These are phyloP conservation scores for Gossypium raimondii DNA, from an alignment of 345 rosid genomes.

Conservation along the genomic window DNA sequence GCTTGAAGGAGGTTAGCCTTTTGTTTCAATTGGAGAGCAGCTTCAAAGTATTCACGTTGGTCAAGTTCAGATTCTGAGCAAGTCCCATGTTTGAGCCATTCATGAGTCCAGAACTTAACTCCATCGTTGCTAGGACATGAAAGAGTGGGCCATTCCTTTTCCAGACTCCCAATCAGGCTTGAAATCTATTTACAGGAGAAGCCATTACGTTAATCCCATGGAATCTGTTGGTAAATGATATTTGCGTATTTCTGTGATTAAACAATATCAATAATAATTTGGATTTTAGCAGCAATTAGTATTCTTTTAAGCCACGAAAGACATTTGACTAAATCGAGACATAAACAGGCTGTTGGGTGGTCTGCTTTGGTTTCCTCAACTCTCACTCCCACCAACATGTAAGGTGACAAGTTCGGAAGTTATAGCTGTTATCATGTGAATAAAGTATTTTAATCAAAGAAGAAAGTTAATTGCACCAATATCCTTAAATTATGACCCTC, in stretches of 20 bases:
- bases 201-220: neutral
- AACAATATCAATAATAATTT: neutral
- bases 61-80: constrained; percentile 67
- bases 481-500: too few species aligned
- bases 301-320: neutral
- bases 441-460: neutral
- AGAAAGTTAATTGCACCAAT: too few species aligned
- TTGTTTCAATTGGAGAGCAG: constrained; percentile 42
- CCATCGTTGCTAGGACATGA: constrained; percentile 73
- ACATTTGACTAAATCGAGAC: neutral
- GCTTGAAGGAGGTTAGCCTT: constrained; percentile 51
- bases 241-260: neutral
- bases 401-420: neutral
- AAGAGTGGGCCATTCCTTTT: constrained; percentile 63
- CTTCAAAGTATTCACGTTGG: constrained; percentile 64
- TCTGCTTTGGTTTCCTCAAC: neutral
- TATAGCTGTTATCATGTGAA: neutral
- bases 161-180: constrained; percentile 41
- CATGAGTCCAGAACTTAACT: constrained; percentile 65
- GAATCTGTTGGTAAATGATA: neutral
- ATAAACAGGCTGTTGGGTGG: neutral
- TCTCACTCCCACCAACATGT: neutral
- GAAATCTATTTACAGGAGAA: constrained; percentile 36
- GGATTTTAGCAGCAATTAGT: neutral
- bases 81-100: constrained; percentile 84